Base-by-base conservation (phyloP, 805 yeast genomes). In the Yarrowia bubula region DNA sequence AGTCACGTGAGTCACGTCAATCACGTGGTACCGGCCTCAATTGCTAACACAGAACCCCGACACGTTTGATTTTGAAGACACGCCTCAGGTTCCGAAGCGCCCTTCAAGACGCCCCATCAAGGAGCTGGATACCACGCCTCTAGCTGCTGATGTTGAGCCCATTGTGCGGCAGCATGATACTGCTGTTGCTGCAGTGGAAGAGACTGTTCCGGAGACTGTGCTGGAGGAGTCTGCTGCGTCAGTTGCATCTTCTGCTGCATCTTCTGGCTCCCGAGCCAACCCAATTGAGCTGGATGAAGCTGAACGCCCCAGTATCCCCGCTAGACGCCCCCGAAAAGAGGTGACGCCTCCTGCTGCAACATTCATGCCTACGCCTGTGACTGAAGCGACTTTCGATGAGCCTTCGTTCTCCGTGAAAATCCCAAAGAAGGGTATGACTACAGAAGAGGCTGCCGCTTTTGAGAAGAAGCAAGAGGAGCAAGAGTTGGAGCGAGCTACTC, bases 61-160 rank as follows among this genome's bases (percentile, higher is more conserved):
- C 14, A 15, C 58, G 10, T 55, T 55, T n/a, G 61, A 55, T 13
- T 55, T 55, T 55, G 61, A 55, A 15, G 38, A 55, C 3, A 53
- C 60, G 10, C 61, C 61, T 4, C 38, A n/a, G 10, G 38, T 55
- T 7, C 61, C 61, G 7, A 28, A 31, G 8, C 38, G 61, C 2
- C 61, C 61, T 8, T 39, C 61, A 1, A n/a, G 61, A 41, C 47
- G 61, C 1, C 61, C 61, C 3, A 8, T 18, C 2, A 28, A 13
- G 4, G 58, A 48, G 22, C n/a, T 13, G 7, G 46, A 53, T 9
- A 53, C 60, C 5, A 4, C 46, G 10, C 11, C 46, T 1, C 14
- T 39, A 22, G 46, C 44, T 2, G 8, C 44, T 3, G 44, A n/a
- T 3, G 46, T 11, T 8, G 60, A 53, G 28, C 60, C 60, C n/a